Conservation (phyloP, 257 asterid genomes). For the Solanum appendiculatum region DNA sequence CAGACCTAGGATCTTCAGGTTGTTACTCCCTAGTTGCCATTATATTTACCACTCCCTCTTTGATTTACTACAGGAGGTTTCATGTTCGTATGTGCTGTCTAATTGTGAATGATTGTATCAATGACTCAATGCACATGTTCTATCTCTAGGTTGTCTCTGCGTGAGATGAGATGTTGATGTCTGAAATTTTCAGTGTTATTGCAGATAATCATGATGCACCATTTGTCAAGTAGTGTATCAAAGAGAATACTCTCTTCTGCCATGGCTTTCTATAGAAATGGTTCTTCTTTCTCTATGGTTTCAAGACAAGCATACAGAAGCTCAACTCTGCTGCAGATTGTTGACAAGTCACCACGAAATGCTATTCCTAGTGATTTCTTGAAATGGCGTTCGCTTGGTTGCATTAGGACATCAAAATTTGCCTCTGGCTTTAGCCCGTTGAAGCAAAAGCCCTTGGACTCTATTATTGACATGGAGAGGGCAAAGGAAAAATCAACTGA, state of each 20-base stretch:
- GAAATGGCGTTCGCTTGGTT: too few relatives aligned
- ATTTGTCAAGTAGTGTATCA: conserved; percentile 21
- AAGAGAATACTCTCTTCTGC: conserved; percentile 23
- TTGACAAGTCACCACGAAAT: too few relatives aligned
- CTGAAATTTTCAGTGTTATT: not conserved
- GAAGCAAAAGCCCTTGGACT: too few relatives aligned
- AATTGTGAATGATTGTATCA: not conserved
- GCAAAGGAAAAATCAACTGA: too few relatives aligned
- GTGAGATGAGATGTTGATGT: not conserved
- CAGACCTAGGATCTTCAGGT: not conserved
- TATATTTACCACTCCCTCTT: not conserved
- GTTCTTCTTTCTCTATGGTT: conserved; percentile 8
- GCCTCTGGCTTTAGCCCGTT: too few relatives aligned
- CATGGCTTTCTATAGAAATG: conserved; percentile 9
- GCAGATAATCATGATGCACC: conserved; percentile 38
- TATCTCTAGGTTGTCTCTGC: not conserved
- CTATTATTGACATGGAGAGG: too few relatives aligned
- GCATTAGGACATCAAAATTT: too few relatives aligned
- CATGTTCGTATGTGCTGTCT: not conserved
- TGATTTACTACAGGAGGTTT: not conserved
- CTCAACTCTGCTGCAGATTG: too few relatives aligned
- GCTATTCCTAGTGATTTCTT: too few relatives aligned
- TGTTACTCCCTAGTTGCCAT: not conserved
- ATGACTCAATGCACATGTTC: not conserved
- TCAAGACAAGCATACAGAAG: conserved; percentile 15